Percentiles rank a stretch among this genome's conserved stretches.
These are phyloP conservation scores for Lyophyllum atratum DNA, from an alignment of 768 basidiomycete genomes.

Conservation along the genomic window DNA sequence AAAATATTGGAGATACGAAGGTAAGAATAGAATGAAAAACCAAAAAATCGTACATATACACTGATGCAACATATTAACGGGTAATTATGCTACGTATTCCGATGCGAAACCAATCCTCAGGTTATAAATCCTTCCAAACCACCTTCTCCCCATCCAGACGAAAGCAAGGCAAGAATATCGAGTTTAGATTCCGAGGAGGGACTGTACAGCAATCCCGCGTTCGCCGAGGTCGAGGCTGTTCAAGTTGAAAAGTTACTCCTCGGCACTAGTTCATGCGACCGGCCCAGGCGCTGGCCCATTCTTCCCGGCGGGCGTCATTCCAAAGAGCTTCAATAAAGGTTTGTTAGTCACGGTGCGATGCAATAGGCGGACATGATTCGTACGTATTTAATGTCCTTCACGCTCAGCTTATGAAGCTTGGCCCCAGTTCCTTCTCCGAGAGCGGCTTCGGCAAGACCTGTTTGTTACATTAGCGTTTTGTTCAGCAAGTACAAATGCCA, in stretches of 20 bases:
- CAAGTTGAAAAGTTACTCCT: neutral
- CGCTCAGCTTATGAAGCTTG: conserved; percentile 65
- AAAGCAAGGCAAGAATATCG: neutral
- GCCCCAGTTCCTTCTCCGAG: conserved; percentile 67
- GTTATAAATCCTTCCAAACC: neutral
- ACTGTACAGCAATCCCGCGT: neutral
- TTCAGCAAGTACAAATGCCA: neutral
- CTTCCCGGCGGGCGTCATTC: conserved; percentile 28
- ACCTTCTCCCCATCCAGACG: neutral
- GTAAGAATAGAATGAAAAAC: neutral
- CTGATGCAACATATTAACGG: neutral
- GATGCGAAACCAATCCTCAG: neutral
- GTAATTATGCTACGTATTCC: neutral
- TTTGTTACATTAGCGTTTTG: neutral
- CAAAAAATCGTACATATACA: neutral
- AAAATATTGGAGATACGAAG: too few relatives aligned
- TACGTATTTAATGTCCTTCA: conserved; percentile 69
- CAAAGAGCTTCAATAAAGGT: conserved; percentile 33
- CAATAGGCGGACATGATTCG: conserved; percentile 14
- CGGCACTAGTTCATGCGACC: neutral
- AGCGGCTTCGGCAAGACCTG: conserved; percentile 65
- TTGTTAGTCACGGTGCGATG: neutral
- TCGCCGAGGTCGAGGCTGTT: neutral
- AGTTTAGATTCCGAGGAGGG: neutral
- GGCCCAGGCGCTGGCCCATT: neutral